Conservation (phyloP, 2,329 filamentous ascomycete species). For the Fusarium subglutinans region DNA sequence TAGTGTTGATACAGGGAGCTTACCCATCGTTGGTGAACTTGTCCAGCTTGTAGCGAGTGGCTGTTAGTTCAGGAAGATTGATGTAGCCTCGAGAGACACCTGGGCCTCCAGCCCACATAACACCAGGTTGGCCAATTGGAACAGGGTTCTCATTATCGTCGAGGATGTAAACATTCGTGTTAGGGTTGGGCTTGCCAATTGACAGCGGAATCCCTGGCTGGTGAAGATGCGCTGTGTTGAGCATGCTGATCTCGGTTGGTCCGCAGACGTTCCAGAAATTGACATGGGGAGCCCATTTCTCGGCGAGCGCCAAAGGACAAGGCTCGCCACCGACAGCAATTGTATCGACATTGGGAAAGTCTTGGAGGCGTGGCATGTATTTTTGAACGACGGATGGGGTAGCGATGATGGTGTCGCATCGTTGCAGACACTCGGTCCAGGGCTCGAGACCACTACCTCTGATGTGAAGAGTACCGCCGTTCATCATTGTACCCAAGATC, state of each 20-base stretch:
- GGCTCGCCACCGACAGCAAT: conserved; percentile 28
- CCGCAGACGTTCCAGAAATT: conserved; percentile 32
- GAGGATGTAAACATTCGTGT: conserved; percentile 63
- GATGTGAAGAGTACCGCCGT: conserved; percentile 30
- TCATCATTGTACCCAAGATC: conserved; percentile 30
- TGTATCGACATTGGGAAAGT: conserved; percentile 24
- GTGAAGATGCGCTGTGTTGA: conserved; percentile 30
- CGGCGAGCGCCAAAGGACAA: conserved; percentile 20
- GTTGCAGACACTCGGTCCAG: conserved; percentile 27
- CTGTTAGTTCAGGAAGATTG: conserved; percentile 8
- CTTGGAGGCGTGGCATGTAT: conserved; percentile 19
- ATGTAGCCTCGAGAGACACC: conserved; percentile 26
- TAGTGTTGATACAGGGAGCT: fast-evolving
- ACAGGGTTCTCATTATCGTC: conserved; percentile 57
- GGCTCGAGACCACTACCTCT: conserved; percentile 23
- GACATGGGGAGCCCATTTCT: conserved; percentile 28
- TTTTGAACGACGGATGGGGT: conserved; percentile 29
- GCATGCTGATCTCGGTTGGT: conserved; percentile 30
- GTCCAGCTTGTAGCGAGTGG: conserved; percentile 13
- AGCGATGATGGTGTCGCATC: conserved; percentile 25
- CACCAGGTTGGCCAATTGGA: conserved; percentile 57
- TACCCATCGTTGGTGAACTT: conserved; percentile 39
- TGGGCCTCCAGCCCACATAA: conserved; percentile 62
- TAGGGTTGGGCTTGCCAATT: conserved; percentile 53
- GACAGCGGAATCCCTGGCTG: conserved; percentile 3